These are phyloP conservation scores for Phoma sp. DNA, from an alignment of 2,329 filamentous ascomycete genomes.

Conservation along the genomic window DNA sequence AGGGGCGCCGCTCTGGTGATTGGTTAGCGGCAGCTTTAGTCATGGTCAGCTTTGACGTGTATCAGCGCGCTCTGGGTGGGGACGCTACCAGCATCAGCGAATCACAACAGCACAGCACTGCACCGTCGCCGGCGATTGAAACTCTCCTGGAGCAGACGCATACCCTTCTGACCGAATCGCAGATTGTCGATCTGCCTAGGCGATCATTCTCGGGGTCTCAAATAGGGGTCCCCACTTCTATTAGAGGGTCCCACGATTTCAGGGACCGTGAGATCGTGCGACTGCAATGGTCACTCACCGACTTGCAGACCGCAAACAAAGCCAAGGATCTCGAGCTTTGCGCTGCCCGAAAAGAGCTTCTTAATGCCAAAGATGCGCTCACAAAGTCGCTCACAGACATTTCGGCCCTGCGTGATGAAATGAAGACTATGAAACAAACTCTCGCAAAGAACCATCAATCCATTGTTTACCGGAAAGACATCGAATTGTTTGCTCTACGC, in stretches of 20 bases:
- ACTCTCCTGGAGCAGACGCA: slow-evolving; percentile 30
- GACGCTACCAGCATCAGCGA: slow-evolving; percentile 23
- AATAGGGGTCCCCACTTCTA: slow-evolving; percentile 13
- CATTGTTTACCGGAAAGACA: slow-evolving; percentile 45
- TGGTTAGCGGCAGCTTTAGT: slow-evolving; percentile 35
- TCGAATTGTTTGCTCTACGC: slow-evolving; percentile 45
- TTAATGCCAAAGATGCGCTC: slow-evolving; percentile 37
- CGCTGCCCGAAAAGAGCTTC: slow-evolving; percentile 33
- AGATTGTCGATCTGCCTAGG: slow-evolving; percentile 12
- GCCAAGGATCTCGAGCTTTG: slow-evolving; percentile 36
- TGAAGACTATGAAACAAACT: slow-evolving; percentile 40
- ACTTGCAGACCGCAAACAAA: slow-evolving; percentile 35
- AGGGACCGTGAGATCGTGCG: slow-evolving; percentile 39
- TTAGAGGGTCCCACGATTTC: slow-evolving; percentile 19
- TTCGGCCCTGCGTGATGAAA: slow-evolving; percentile 36
- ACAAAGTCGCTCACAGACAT: slow-evolving; percentile 41
- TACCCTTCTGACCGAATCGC: slow-evolving; percentile 25
- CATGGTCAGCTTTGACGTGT: slow-evolving; percentile 43
- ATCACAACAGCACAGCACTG: slow-evolving; percentile 20
- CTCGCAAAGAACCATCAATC: slow-evolving; percentile 43
- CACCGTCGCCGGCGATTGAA: slow-evolving; percentile 34
- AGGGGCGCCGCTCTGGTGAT: slow-evolving; percentile 27
- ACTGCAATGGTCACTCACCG: slow-evolving; percentile 35
- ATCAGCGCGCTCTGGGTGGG: slow-evolving; percentile 26
- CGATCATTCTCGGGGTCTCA: slow-evolving; percentile 15